Base-by-base conservation (phyloP, 306 rosid species). In the Pyrus communis region DNA sequence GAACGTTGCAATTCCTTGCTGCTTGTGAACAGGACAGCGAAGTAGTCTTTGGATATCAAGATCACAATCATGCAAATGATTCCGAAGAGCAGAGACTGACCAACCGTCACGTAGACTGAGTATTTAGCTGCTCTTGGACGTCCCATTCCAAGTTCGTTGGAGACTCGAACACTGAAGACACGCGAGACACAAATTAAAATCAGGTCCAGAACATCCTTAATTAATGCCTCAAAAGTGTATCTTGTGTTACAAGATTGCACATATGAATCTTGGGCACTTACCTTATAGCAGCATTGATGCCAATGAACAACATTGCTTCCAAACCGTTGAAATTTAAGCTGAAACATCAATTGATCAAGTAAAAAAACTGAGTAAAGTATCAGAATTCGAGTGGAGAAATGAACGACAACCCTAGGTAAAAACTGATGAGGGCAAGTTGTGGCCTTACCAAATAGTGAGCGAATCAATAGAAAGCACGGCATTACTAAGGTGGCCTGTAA, bases 251-350 rank as follows among this genome's bases (percentile, higher is more conserved):
- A 58, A 11, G 63, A 23, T 22, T 9, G 33, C 28, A 14, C 66
- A 40, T 13, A 31, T 54, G 63, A 61, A 66, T 43, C 75, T 55
- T 31, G 63, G 75, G 21, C 65, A 21, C 77, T 55, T 86, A 91
- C 97, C 99, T 86, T 51, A 95, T 79, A 46, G 97, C 99, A 66
- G 97, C 97, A 86, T 89, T 95, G 62, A 95, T 77, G 70, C 99
- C 99, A 70, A 95, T 79, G 80, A 92, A 95, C 75, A 95, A 12
- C 97, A 95, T 89, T 82, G 65, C 76, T 85, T 95, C 99, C 86
- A 86, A 83, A 33, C 96, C 97, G 77, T 92, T 86, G 79, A 71
- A 28, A 81, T 92, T 85, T 97, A 90, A 83, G 88, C 99, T 95
- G 84, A 19, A 79, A 80, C 54, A 71, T 54, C 33, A 84, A 55